phyloP scores from a whole-genome alignment of 2,329 filamentous ascomycete species.

The Diaporthe sp. region DNA sequence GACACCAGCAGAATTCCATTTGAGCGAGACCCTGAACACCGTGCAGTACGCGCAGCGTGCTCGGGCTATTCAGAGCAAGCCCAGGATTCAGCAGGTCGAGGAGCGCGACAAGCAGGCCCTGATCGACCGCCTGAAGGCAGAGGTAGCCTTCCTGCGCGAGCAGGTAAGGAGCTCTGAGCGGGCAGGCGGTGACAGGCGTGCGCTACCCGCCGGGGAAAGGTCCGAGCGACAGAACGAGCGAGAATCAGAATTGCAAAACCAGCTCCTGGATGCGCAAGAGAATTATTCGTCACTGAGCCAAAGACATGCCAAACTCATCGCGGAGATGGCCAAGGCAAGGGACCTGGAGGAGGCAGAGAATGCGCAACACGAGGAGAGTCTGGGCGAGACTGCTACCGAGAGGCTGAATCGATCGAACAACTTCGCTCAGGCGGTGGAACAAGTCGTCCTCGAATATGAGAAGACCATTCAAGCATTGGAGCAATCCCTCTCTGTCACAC shows the following conservation, averaged over 20 bases:
- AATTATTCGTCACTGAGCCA: conserved; percentile 93
- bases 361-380: conserved; percentile 69
- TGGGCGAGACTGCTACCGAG: conserved; percentile 85
- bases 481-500: conserved; percentile 89
- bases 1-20: conserved; percentile 94
- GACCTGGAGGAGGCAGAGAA: conserved; percentile 75
- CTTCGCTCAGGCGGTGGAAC: conserved; percentile 95
- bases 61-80: conserved; percentile 96
- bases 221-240: conserved; percentile 84
- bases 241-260: conserved; percentile 92
- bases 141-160: conserved; percentile 92
- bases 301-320: conserved; percentile 94
- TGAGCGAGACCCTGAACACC: conserved; percentile 97
- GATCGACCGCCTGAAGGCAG: conserved; percentile 93
- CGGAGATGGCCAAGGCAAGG: conserved; percentile 89
- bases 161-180: conserved; percentile 90
- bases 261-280: conserved; percentile 91
- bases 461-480: conserved; percentile 97
- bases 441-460: conserved; percentile 97
- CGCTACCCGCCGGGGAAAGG: conserved; percentile 73
- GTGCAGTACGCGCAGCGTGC: conserved; percentile 97
- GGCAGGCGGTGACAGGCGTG: conserved; percentile 68
- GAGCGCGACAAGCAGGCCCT: conserved; percentile 94
- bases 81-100: conserved; percentile 92
- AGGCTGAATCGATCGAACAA: conserved; percentile 94